Percentiles rank a stretch among this genome's conserved stretches.
Evolutionary conservation across 352 stramenopile species (phyloP).

Genomic region (Phytophthora sp.): DNA sequence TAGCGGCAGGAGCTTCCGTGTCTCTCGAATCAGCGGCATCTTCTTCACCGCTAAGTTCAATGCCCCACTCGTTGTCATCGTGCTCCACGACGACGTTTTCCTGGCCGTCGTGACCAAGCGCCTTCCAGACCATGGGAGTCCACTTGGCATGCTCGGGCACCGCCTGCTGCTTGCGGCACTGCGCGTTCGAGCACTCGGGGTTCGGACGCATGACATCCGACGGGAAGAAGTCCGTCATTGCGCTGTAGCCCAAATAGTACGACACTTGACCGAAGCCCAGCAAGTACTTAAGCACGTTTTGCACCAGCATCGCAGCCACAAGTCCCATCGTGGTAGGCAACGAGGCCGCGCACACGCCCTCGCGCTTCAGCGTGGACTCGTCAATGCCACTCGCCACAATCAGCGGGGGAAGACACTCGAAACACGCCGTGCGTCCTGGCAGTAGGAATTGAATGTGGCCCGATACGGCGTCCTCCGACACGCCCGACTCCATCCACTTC

Average conservation of each 20-base stretch:
- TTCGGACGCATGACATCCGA: conserved; percentile 83
- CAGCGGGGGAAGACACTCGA: conserved; percentile 88
- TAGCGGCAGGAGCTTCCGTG: background rate
- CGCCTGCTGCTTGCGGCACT: conserved; percentile 79
- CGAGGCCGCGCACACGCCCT: conserved; percentile 89
- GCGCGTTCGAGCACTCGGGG: conserved; percentile 79
- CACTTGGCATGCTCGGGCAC: conserved; percentile 51
- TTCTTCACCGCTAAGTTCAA: conserved; percentile 61
- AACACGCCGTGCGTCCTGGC: conserved; percentile 87
- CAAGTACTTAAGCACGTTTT: conserved; percentile 90
- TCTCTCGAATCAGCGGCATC: conserved; percentile 10
- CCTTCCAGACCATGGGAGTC: conserved; percentile 77
- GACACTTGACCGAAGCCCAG: conserved; percentile 86
- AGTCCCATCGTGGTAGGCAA: conserved; percentile 92
- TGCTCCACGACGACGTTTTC: conserved; percentile 61
- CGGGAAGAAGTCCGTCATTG: conserved; percentile 90
- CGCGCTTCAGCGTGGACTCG: conserved; percentile 87
- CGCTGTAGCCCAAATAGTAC: conserved; percentile 90
- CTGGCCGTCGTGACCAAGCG: conserved; percentile 59
- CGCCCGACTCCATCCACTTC: conserved; percentile 91
- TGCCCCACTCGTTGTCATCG: conserved; percentile 89
- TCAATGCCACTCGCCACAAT: conserved; percentile 88
- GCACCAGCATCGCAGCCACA: conserved; percentile 84
- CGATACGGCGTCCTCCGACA: conserved; percentile 90
- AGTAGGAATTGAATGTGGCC: conserved; percentile 91